Base-by-base conservation (phyloP, 1,139 yeast species). In the Kluyveromyces marxianus region DNA sequence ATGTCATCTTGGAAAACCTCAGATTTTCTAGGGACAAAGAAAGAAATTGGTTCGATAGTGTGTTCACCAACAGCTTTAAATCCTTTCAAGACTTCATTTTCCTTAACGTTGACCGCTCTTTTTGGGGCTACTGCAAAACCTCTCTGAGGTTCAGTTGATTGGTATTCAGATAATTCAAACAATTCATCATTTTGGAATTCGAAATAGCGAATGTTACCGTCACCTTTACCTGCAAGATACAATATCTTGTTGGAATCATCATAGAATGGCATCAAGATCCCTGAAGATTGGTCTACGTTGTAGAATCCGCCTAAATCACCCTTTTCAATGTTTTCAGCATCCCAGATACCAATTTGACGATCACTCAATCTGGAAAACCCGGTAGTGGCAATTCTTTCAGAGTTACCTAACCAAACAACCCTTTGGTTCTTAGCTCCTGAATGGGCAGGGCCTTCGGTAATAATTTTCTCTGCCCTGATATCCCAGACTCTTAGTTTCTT, bases 151-250 rank as follows among this genome's bases (percentile, higher is more conserved):
- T 88, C 95, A 4, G 81, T 77, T 2, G 97, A 88, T 48, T 83
- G 81, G 65, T 76, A 92, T 65, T 90, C 96, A 4, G 96, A 85
- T 51, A 92, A 70, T 54, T 86, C 89, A 66, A 73, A 80, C 51
- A 92, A 72, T 55, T 79, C 83, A 60, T 92, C 97, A 56, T 84
- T 80, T 54, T 81, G 86, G 62, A 76, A 87, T 68, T 92, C 97
- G 61, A 72, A 89, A 68, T 90, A 90, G 60, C 97, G 86, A 61
- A 92, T 88, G 65, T 92, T 92, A 59, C 98, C 97, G 65, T 92
- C 98, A 64, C 98, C 99, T 67, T 92, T 92, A 56, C 98, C 98
- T 34, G 96, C 97, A 53, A 92, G 72, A 63, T 84, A 92, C 51
- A 94, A 72, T 48, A 90, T 79, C 49, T 82, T 78, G 45, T 87